Evolutionary conservation across 371 early-diverging fungal species (phyloP), one percentile per base, ranked within the genome.

Genomic region (Apophysomyces variabilis): DNA sequence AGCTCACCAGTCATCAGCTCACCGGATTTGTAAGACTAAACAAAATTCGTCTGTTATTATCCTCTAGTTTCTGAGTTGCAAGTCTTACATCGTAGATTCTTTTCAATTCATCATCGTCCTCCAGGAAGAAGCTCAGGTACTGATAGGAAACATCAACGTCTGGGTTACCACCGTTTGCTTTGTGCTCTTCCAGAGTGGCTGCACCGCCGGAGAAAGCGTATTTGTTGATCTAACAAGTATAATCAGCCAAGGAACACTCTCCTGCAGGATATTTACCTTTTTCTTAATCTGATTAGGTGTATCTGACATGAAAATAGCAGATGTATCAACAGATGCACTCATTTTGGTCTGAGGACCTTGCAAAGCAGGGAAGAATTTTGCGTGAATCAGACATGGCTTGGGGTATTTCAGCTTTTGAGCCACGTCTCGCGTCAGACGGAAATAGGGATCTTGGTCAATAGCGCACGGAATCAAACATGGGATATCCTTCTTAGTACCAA

Each of bases 391-490:
- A 9, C 94, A 80, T 4, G 99, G 99, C 81, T 99, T 99, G 57
- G 91, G 96, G 82, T 96, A 95, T 84, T 98, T 96, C 56, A 99
- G 87, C 66, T 86, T 89, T 64, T 87, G 87, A 18, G 99, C 94
- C 14, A 99, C 98, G 83, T 99, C 99, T 69, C 99, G 90, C 0
- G 99, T 99, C 64, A 99, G 80, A 54, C 99, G 93, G 90, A 99
- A 99, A 86, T 98, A 99, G 64, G 99, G 99, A 73, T 99, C 99
- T 86, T 99, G 99, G 77, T 99, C 99, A 71, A 99, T 98, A 46
- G 99, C 99, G 76, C 96, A 96, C 18, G 99, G 99, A 71, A 99
- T 98, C 77, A 99, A 80, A 78, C 98, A 97, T 9, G 97, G 97
- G 62, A 95, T 90, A 69, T 97, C 95, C 56, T 88, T 89, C 70